Percentiles rank a stretch among this genome's conserved stretches.
Evolutionary conservation across 2,329 filamentous ascomycete species (phyloP).

Genomic region (Fusarium miscanthi): DNA sequence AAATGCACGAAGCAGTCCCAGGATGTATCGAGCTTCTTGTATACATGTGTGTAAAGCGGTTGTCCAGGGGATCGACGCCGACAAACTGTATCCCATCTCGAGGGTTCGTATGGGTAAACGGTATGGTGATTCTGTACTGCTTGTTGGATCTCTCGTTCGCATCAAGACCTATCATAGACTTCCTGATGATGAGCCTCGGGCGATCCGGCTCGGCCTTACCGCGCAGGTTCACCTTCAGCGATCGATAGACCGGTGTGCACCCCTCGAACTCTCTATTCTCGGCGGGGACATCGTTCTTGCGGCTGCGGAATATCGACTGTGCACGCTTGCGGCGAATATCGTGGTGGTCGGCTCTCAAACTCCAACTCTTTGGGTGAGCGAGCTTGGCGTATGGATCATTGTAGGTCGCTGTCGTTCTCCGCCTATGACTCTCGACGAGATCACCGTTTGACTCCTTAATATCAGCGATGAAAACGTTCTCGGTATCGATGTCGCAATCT

Average conservation of each 20-base stretch:
- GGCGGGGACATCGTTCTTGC: slow-evolving; percentile 64
- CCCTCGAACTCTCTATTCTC: slow-evolving; percentile 66
- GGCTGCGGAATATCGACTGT: slow-evolving; percentile 63
- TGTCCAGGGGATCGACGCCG: slow-evolving; percentile 81
- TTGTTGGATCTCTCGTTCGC: slow-evolving; percentile 53
- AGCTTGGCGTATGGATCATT: slow-evolving; percentile 75
- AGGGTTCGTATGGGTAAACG: slow-evolving; percentile 80
- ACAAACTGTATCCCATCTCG: slow-evolving; percentile 93
- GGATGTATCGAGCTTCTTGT: slow-evolving; percentile 83
- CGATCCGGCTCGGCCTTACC: slow-evolving; percentile 54
- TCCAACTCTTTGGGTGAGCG: slow-evolving; percentile 68
- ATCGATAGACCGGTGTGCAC: slow-evolving; percentile 66
- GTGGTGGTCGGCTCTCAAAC: slow-evolving; percentile 78
- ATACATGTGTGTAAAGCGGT: slow-evolving; percentile 90
- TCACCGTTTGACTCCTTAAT: slow-evolving; percentile 52
- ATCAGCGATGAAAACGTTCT: slow-evolving; percentile 63
- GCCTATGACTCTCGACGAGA: slow-evolving; percentile 50
- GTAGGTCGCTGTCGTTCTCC: slow-evolving; percentile 58
- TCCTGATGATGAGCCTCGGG: slow-evolving; percentile 57
- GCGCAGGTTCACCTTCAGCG: slow-evolving; percentile 59
- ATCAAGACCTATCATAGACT: slow-evolving; percentile 52
- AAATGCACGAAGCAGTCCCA: slow-evolving; percentile 85
- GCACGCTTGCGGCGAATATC: slow-evolving; percentile 77
- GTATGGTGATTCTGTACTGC: slow-evolving; percentile 69
- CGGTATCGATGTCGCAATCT: slow-evolving; percentile 68